Base-by-base conservation (phyloP, 331 rosid species). In the Acacia pycnantha region DNA sequence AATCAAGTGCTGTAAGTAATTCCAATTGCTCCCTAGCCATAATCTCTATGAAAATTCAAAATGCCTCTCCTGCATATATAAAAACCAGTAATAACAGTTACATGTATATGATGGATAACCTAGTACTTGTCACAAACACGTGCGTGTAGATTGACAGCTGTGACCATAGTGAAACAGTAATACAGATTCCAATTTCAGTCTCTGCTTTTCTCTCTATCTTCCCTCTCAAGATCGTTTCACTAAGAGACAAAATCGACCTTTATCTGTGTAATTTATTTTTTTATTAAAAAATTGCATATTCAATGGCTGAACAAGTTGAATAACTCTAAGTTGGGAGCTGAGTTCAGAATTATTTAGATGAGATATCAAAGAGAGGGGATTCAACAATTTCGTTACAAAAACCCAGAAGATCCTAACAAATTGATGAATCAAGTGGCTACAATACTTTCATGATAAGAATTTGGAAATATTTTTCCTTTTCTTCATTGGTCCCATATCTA, bases 1-100 rank as follows among this genome's bases (percentile, higher is more conserved):
- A 73, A 86, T 95, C 98, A 4, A 95, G 95, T 75, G 98, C 92
- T 68, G 81, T 87, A 16, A 95, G 97, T 90, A 95, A 98, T 85
- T 77, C 90, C 33, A 93, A 48, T 65, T 81, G 81, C 40, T 85
- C 46, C 11, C 69, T 74, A 3, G 91, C 67, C 97, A 94, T 43
- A 43, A 43, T 94, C 77, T 58, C 76, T 78, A 26, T 74, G 19
- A 11, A 50, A 14, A 40, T 58, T 68, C 44, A 10, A 76, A 7
- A 76, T 53, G 11, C 70, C 78, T 66, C 82, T 66, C 83, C 89
- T 82, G 77, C 87, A 76, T 16, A 16, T 16, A 19, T 5, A 73
- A 29, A 10, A 27, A 72, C 41, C 31, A 33, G 71, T 65, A 29
- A 26, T 29, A 6, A 54, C 67, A 41, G 73, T 82, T 40, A 44